Percentiles rank a stretch among this genome's conserved stretches.
phyloP scores from a whole-genome alignment of 176 grass and related monocot genomes.

The Musa troglodytarum region DNA sequence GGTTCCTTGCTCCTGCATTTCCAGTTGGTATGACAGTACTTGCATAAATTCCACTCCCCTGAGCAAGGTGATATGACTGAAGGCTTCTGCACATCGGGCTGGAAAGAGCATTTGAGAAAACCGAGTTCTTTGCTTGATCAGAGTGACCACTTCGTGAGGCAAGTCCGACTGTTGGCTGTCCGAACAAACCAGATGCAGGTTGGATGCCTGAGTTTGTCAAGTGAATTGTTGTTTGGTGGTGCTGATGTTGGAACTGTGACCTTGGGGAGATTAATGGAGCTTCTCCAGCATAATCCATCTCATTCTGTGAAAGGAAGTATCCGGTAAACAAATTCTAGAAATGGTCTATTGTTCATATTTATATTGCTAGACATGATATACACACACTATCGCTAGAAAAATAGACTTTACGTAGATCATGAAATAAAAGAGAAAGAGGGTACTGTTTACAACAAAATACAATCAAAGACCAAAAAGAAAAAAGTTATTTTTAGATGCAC shows the following conservation, averaged over 20 bases:
- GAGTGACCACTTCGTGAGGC: slow-evolving; percentile 3
- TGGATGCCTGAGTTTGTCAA: slow-evolving; percentile 21
- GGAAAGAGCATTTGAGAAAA: slow-evolving; percentile 7
- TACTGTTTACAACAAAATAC: too few species aligned
- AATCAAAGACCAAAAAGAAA: background rate
- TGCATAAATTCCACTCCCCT: slow-evolving; percentile 9
- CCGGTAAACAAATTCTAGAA: background rate
- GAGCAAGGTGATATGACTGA: background rate
- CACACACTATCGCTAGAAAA: too few species aligned
- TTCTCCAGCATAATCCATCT: slow-evolving; percentile 34
- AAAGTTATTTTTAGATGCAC: background rate
- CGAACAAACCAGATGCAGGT: slow-evolving; percentile 20
- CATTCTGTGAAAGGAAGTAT: slow-evolving; percentile 22
- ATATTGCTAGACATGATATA: too few species aligned
- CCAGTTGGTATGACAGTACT: background rate
- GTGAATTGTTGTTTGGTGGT: slow-evolving; percentile 11
- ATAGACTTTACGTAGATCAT: too few species aligned
- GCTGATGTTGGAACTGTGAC: background rate
- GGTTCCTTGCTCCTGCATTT: slow-evolving; percentile 16
- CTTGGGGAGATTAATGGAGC: background rate
- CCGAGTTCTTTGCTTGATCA: slow-evolving; percentile 21
- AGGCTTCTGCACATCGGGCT: slow-evolving; percentile 6
- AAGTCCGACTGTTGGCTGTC: slow-evolving; percentile 3
- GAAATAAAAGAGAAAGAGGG: background rate
- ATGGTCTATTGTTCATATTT: too few species aligned